phyloP scores from a whole-genome alignment of 306 rosid genomes.

The Vicia sativa region DNA sequence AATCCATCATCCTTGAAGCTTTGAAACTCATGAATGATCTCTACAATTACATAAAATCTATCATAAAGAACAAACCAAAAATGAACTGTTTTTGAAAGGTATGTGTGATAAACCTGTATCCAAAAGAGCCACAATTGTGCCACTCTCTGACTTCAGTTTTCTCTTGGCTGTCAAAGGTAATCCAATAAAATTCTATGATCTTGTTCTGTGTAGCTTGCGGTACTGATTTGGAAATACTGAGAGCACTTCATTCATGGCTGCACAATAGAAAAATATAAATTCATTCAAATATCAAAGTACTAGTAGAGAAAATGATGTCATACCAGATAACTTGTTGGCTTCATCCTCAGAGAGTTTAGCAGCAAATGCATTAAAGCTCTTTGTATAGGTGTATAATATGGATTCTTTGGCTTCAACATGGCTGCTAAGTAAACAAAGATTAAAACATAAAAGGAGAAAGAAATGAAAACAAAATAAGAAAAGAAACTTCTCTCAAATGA shows the following conservation, averaged over 20 bases:
- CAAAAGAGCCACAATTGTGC: constrained; percentile 67
- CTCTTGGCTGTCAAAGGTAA: constrained; percentile 67
- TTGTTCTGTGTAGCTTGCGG: constrained; percentile 81
- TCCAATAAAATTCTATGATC: constrained; percentile 87
- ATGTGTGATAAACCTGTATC: too few relatives aligned
- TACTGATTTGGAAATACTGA: constrained; percentile 67
- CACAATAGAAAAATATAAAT: too few relatives aligned
- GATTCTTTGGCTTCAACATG: constrained; percentile 60
- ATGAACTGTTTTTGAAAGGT: too few relatives aligned
- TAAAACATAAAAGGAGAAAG: too few relatives aligned
- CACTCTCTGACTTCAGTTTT: constrained; percentile 51
- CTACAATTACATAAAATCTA: constrained; percentile 40
- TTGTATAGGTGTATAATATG: constrained; percentile 72
- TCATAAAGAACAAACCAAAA: too few relatives aligned
- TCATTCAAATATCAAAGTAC: too few relatives aligned
- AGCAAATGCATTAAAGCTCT: too few relatives aligned
- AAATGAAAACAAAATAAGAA: too few relatives aligned
- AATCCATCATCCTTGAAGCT: constrained; percentile 79
- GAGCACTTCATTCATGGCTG: constrained; percentile 63
- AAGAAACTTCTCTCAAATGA: too few relatives aligned
- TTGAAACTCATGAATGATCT: constrained; percentile 70
- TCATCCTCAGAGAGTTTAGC: constrained; percentile 69
- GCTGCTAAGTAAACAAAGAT: constrained; percentile 44
- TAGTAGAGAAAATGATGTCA: constrained; percentile 20
- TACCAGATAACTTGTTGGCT: constrained; percentile 64